Conservation (phyloP, 192 early-diverging fungal species). For the Funneliformis mosseae region DNA sequence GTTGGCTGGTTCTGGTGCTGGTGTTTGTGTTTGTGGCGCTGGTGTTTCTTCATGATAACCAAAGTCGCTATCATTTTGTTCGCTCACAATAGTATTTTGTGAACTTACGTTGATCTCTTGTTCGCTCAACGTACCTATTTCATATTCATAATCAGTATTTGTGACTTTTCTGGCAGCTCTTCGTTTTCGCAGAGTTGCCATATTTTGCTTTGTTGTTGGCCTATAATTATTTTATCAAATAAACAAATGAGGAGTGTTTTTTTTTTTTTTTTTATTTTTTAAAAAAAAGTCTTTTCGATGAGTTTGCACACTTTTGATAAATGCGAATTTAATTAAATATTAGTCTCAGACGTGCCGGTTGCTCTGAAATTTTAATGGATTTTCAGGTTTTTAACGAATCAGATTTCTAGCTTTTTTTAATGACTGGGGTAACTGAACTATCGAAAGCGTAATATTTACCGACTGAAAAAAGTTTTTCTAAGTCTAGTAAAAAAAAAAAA, state of each 20-base stretch:
- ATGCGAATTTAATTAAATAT: background rate
- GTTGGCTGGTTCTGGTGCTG: background rate
- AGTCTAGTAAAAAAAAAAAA: no score
- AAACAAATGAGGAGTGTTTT: background rate
- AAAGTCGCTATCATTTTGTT: background rate
- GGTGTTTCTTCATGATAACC: background rate
- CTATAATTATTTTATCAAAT: background rate
- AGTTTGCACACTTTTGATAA: background rate
- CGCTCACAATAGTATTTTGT: background rate
- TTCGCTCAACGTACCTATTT: background rate
- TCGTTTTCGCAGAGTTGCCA: background rate
- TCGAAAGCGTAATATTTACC: no score
- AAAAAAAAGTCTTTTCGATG: background rate
- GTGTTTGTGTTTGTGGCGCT: background rate
- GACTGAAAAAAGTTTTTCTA: no score
- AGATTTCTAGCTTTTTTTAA: background rate
- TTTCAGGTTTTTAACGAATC: background rate
- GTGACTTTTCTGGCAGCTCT: background rate
- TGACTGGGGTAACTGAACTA: background rate
- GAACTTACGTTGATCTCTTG: background rate
- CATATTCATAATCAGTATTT: background rate
- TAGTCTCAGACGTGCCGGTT: background rate
- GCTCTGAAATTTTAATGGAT: background rate
- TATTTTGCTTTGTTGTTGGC: background rate
- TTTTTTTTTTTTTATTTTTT: background rate